Base-by-base conservation (phyloP, 2,329 filamentous ascomycete genomes). In the Stemphylium vesicarium region DNA sequence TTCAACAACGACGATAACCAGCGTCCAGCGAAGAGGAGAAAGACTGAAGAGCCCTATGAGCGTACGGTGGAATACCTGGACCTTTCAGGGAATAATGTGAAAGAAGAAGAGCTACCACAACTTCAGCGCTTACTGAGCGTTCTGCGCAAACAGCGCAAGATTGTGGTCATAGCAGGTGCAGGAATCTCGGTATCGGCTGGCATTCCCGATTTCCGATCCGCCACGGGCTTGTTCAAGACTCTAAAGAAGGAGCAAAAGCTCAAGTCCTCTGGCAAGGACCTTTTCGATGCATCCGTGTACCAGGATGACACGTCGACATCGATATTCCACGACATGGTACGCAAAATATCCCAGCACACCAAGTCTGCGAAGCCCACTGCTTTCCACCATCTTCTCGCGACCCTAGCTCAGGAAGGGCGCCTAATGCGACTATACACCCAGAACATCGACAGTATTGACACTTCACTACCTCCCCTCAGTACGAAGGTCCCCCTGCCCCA, bases 251-350 rank as follows among this genome's bases (percentile, higher is more conserved):
- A 96, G 71, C 91, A 97, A 77, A 96, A 95, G 65, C 82, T 97
- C 59, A 96, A 96, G 74, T 86, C 90, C 18, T 97, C 95, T 0
- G 95, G 95, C 47, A 97, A 98, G 77, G 88, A 96, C 64, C 84
- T 99, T 0, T 99, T 99, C 72, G 95, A 99, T 78, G 95, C 95
- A 47, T 96, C 94, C 7, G 95, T 99, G 50, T 99, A 99, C 80
- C 93, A 92, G 75, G 91, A 96, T 79, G 89, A 96, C 73, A 84
- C 85, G 18, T 91, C 93, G 11, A 98, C 94, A 0, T 88, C 90
- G 20, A 91, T 89, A 9, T 99, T 99, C 75, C 95, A 99, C 77
- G 88, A 90, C 72, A 98, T 99, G 94, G 92, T 99, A 65, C 89
- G 93, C 70, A 88, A 91, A 68, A 84, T 99, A 68, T 92, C 92